Base-by-base conservation (phyloP, 129 eudicot species). In the Mikania micrantha region DNA sequence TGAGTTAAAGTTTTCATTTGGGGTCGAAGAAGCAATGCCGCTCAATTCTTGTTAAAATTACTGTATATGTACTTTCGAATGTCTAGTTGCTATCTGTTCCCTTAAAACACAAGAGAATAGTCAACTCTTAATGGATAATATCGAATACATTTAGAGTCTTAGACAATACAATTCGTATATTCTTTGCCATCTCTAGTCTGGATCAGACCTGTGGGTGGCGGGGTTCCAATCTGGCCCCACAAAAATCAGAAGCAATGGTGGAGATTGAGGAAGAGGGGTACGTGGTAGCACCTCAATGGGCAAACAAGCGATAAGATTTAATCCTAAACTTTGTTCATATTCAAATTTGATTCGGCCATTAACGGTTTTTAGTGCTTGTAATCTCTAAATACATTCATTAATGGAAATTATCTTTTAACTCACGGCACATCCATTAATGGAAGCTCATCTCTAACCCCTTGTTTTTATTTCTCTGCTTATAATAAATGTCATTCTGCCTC, bases 211-310 rank as follows among this genome's bases (percentile, higher is more conserved):
- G 8, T 24, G 31, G 45, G 56, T 50, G 56, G 22, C 27, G 12
- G 6, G 7, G 2, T 16, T 19, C 10, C 7, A 0, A 1, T 39
- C 3, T 39, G 11, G 4, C 67, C 78, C 78, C 32, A 64, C 80
- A 60, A 49, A 61, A 36, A 69, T 76, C 80, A 68, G 35, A 68
- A 60, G 16, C 29, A 76, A 47, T 48, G 80, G 80, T 68, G 25
- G 44, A 68, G 4, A 68, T 68, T 27, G 1, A 61, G 29, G 2
- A 0, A 20, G 4, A 59, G 27, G 57, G 19, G 38, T 68, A 76
- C 75, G 75, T 76, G 80, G 54, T 15, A 59, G 38, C 75, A 47
- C 17, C 69, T 60, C 35, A 68, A 9, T 76, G 80, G 80, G 16
- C 19, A 38, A 47, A 34, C 64, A 59, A 17, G 15, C 40, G 80